Base-by-base conservation (phyloP, 805 yeast species). In the Candida insectalens region DNA sequence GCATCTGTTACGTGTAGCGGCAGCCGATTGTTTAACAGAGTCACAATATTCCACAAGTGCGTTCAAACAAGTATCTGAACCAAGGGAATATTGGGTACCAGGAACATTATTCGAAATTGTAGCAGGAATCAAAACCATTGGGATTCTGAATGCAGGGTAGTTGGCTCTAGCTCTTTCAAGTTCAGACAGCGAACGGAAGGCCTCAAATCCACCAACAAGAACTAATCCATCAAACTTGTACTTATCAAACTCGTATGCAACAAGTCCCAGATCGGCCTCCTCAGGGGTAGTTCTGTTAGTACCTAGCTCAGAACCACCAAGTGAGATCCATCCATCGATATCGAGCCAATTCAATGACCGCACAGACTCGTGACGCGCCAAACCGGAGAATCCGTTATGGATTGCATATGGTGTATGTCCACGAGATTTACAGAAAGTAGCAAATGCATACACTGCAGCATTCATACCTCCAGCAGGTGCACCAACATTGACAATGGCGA, bases 51-150 rank as follows among this genome's bases (percentile, higher is more conserved):
- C 77, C 42, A 87, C 85, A 49, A 92, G 68, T 7, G 92, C 66
- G 60, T 92, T 92, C 66, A 92, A 65, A 66, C 98, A 94, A 8
- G 99, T 92, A 57, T 92, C 98, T 9, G 87, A 70, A 38, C 99
- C 99, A 38, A 92, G 62, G 0, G 96, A 87, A 59, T 87, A 87
- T 60, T 92, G 96, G 2, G 97, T 81, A 39, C 98, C 99, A n/a
- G 99, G 98, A 32, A 92, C 97, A 49, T 92, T 92, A 63, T 92
- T 92, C 13, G 88, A 79, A 34, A 82, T 71, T 10, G 89, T 82
- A 23, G 89, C 84, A 14, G 92, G 92, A 31, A 82, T 69, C 39
- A 76, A 71, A 36, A 78, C 76, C 77, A 78, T 74, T 44, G 94
- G 94, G 37, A 82, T 80, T 44, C 76, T 66, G 61, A 82, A 81